Evolutionary conservation across 2,329 filamentous ascomycete genomes (phyloP), one percentile per base, ranked within the genome.

Genomic region (Diaporthe helianthi): DNA sequence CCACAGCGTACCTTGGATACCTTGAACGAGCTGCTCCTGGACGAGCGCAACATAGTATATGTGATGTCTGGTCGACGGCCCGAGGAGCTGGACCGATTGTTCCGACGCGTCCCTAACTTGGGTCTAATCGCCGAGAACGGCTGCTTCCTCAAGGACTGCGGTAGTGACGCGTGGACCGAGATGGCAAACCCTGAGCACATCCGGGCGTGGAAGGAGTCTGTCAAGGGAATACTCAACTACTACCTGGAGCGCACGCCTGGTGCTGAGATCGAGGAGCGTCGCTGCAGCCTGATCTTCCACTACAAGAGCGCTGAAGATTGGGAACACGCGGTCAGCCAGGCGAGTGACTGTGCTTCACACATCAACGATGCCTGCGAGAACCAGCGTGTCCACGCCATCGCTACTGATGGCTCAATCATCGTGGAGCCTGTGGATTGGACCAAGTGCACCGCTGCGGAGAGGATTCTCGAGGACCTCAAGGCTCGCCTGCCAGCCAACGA

Each of bases 91-190:
- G 93, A 97, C 74, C 89, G 91, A 5, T 85, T 97, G 1, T 98
- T 98, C 84, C 90, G 90, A 65, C 88, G 92, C 29, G 91, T 98
- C 1, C 92, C 93, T 6, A 91, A 92, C 71, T 83, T 98, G 3
- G 96, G 96, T 3, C 84, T 98, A 5, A 97, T 98, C 73, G 95
- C 95, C 0, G 95, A 98, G 81, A 98, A 97, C 73, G 95, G 95
- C 2, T 97, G 93, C 78, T 98, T 97, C 80, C 83, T 98, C 69
- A 93, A 92, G 74, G 87, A 93, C 72, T 89, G 87, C 54, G 87
- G 89, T 24, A 85, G 83, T 19, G 86, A 87, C 29, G 85, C 87
- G 44, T 98, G 96, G 96, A 88, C 86, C 2, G 89, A 91, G 72
- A 91, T 97, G 80, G 90, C 91, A 2, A 90, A 97, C 76, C 84